phyloP scores from a whole-genome alignment of 192 early-diverging fungal species.

The Coemansia sp. region DNA sequence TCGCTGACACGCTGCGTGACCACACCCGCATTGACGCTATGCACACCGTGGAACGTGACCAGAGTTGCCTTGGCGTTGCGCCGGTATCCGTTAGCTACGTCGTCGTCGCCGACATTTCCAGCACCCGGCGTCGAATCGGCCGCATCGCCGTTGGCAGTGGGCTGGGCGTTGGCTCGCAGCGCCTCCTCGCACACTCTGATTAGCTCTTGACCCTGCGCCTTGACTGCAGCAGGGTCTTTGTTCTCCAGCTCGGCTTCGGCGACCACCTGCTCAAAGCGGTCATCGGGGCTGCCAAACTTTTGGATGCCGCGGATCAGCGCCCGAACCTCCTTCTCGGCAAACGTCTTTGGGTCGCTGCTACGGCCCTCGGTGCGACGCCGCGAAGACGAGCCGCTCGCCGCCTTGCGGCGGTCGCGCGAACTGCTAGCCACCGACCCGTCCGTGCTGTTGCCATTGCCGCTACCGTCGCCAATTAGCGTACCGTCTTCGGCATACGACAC shows the following conservation, averaged over 20 bases:
- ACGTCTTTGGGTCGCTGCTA: constrained; percentile 39
- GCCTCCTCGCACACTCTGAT: constrained; percentile 57
- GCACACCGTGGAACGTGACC: constrained; percentile 71
- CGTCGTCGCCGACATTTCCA: constrained; percentile 37
- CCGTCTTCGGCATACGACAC: constrained; percentile 65
- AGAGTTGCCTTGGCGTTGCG: constrained; percentile 70
- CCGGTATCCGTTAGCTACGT: constrained; percentile 34
- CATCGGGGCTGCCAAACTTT: constrained; percentile 78
- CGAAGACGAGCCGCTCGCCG: constrained; percentile 16
- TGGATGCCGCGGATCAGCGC: constrained; percentile 74
- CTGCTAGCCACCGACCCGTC: constrained; percentile 38
- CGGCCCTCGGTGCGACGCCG: constrained; percentile 28
- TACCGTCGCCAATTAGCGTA: constrained; percentile 32
- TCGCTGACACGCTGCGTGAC: constrained; percentile 74
- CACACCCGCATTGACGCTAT: constrained; percentile 80
- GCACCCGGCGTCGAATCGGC: constrained; percentile 11
- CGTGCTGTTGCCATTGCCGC: constrained; percentile 25
- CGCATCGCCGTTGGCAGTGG: constrained; percentile 19
- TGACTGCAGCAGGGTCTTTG: constrained; percentile 57
- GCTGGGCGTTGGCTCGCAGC: constrained; percentile 46
- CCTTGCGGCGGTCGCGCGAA: constrained; percentile 18
- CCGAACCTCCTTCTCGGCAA: constrained; percentile 80
- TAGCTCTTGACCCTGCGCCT: constrained; percentile 39
- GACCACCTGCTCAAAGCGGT: constrained; percentile 78
- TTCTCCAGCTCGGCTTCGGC: constrained; percentile 71